phyloP scores from a whole-genome alignment of 805 yeast species.

The Ogataea henricii region DNA sequence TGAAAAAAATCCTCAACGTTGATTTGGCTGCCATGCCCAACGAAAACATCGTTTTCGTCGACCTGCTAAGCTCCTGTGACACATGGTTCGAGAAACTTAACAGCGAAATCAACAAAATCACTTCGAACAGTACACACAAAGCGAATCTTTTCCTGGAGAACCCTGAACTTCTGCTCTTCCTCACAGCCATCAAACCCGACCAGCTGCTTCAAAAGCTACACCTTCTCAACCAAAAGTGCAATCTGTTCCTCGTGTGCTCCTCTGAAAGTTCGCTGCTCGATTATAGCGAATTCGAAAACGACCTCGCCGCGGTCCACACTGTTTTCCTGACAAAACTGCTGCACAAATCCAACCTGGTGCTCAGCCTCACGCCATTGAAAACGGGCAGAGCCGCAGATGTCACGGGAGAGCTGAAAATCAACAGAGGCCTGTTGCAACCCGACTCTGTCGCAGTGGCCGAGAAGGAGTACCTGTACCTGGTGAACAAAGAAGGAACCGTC shows the following conservation, averaged over 20 bases:
- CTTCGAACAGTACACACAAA: conserved; percentile 21
- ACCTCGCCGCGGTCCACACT: conserved; percentile 38
- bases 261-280: conserved; percentile 26
- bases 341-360: conserved; percentile 51
- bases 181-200: conserved; percentile 12
- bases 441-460: conserved; percentile 42
- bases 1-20: conserved; percentile 39
- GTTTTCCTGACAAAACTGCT: conserved; percentile 50
- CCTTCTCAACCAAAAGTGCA: conserved; percentile 21
- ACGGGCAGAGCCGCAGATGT: conserved; percentile 85
- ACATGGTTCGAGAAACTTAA: conserved; percentile 28
- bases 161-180: conserved; percentile 33
- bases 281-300: conserved; percentile 20
- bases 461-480: conserved; percentile 62
- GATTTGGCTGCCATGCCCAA: conserved; percentile 38
- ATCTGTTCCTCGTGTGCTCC: conserved; percentile 26
- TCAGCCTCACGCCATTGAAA: conserved; percentile 65
- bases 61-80: conserved; percentile 40
- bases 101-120: conserved; percentile 18
- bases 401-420: conserved; percentile 67
- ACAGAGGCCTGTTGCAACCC: conserved; percentile 50
- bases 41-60: conserved; percentile 39
- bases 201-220: conserved; percentile 23
- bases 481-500: conserved; percentile 54
- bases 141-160: conserved; percentile 29